Evolutionary conservation across 1,284 basidiomycete species (phyloP).

Genomic region (Veloboletus limbatus): DNA sequence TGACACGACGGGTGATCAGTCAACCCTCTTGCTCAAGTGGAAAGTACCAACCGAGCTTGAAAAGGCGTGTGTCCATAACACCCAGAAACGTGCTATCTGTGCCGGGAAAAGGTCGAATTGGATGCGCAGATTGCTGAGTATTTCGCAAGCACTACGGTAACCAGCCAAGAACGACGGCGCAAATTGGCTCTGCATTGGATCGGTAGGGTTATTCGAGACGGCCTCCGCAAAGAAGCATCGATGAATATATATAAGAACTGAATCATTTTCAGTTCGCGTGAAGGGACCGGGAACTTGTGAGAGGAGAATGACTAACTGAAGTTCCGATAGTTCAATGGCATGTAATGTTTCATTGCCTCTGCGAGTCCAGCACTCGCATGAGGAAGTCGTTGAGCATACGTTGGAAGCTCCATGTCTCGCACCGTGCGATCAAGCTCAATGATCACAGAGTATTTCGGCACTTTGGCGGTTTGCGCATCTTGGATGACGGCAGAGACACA

Average conservation of each 20-base stretch:
- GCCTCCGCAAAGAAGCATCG: constrained; percentile 68
- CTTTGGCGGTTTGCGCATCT: constrained; percentile 59
- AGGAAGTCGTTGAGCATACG: constrained; percentile 45
- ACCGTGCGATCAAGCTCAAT: constrained; percentile 62
- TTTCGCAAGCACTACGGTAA: constrained; percentile 58
- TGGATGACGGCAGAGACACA: constrained; percentile 65
- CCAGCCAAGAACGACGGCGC: constrained; percentile 66
- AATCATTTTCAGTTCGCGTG: background rate
- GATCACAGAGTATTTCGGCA: constrained; percentile 62
- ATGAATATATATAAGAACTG: constrained; percentile 64
- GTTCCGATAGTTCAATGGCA: constrained; percentile 66
- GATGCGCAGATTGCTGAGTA: constrained; percentile 46
- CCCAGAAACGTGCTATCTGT: constrained; percentile 64
- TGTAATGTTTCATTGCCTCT: constrained; percentile 60
- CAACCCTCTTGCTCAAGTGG: background rate
- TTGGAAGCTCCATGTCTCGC: constrained; percentile 58
- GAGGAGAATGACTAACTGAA: constrained; percentile 44
- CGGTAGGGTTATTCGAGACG: constrained; percentile 50
- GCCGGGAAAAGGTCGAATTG: constrained; percentile 56
- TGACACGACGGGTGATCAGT: background rate
- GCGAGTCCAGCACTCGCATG: constrained; percentile 43
- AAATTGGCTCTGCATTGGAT: constrained; percentile 62
- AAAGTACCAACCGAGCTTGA: constrained; percentile 50
- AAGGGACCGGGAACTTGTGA: constrained; percentile 1
- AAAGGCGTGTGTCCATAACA: constrained; percentile 67